Percentiles rank a stretch among this genome's conserved stretches.
phyloP scores from a whole-genome alignment of 345 rosid genomes.

The Eucalyptus erythrocorys region DNA sequence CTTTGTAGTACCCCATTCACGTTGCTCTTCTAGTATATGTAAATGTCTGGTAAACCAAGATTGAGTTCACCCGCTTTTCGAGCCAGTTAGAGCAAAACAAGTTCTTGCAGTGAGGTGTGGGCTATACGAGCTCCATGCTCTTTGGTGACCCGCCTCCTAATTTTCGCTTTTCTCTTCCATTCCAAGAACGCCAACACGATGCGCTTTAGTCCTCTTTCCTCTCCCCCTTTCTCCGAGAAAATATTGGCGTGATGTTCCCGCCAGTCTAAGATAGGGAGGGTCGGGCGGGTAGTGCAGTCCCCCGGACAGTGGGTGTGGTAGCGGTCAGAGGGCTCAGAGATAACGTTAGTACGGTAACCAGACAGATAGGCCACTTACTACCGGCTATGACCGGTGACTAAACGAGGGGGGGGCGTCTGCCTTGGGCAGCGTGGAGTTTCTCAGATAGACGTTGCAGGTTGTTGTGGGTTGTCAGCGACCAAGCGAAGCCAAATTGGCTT shows the following conservation, averaged over 20 bases:
- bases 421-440: background rate
- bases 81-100: background rate
- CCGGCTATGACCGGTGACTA: slow-evolving; percentile 14
- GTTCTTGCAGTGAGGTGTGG: background rate
- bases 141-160: background rate
- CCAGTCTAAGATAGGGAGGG: background rate
- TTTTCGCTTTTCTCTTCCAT: background rate
- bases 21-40: background rate
- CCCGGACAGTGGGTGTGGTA: background rate
- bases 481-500: background rate
- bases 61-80: background rate
- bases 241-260: background rate
- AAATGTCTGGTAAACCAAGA: background rate
- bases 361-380: slow-evolving; percentile 15
- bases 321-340: background rate
- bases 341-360: slow-evolving; percentile 7
- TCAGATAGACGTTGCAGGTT: background rate
- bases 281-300: background rate
- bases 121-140: background rate
- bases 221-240: background rate
- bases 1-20: background rate
- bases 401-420: background rate
- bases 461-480: background rate
- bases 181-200: background rate
- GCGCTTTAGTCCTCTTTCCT: background rate